phyloP scores from a whole-genome alignment of 495 filamentous ascomycete genomes.

The Podospora sp. region DNA sequence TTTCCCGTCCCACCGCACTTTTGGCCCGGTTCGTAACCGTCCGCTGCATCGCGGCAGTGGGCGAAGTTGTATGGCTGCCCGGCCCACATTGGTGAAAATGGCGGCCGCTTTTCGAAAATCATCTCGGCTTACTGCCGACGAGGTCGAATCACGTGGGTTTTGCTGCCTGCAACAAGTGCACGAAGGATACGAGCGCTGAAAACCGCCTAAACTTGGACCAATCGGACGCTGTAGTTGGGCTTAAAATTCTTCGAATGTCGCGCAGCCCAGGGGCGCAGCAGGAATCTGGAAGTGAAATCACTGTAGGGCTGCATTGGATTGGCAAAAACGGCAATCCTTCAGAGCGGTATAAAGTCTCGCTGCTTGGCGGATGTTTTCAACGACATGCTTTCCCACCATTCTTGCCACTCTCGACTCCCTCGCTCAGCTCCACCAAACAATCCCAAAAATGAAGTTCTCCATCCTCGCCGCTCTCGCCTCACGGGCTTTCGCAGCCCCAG shows the following conservation, averaged over 20 bases:
- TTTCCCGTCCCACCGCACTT: no score
- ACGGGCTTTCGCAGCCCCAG: background rate
- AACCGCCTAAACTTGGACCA: no score
- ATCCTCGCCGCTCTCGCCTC: background rate
- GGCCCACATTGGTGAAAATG: no score
- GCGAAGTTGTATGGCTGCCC: no score
- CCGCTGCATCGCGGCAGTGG: no score
- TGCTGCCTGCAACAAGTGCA: no score
- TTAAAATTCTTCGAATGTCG: background rate
- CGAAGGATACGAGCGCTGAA: no score
- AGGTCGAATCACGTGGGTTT: no score
- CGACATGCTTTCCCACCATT: background rate
- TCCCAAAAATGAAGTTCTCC: constrained; percentile 1
- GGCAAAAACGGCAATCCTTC: background rate
- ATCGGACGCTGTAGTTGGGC: background rate
- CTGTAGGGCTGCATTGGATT: background rate
- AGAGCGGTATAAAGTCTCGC: background rate
- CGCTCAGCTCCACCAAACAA: background rate
- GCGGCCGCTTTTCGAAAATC: no score
- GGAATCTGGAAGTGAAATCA: background rate
- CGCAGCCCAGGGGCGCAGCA: background rate
- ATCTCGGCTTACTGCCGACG: no score
- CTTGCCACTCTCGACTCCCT: background rate
- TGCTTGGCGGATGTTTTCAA: background rate
- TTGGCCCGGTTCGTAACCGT: no score